Evolutionary conservation across 2,329 filamentous ascomycete species (phyloP), one percentile per base, ranked within the genome.

Genomic region (Colletotrichum sp.): DNA sequence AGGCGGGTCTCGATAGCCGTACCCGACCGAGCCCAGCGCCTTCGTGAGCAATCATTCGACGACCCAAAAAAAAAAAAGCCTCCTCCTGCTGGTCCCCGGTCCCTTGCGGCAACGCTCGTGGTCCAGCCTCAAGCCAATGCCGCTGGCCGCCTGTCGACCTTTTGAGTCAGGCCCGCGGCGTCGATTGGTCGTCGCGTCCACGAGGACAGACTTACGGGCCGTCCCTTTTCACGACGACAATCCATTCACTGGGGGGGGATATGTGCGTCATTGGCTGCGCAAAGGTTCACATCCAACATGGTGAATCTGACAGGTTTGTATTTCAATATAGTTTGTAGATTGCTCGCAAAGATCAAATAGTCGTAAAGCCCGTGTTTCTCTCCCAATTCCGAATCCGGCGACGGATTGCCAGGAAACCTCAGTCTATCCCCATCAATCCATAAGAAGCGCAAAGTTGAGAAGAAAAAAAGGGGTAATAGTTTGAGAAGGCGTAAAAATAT

Each of bases 361-460:
- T 71, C 38, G 8, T 34, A 61, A 61, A 62, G 43, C 47, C 38
- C 58, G 51, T 70, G 33, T 75, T 70, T 71, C 63, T 68, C 57
- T 63, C 65, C 61, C 64, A 80, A 77, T 84, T 85, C 84, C 84
- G 80, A 78, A 84, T 85, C 84, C 84, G 82, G 84, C 80, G 83
- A 82, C 83, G 80, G 83, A 84, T 80, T 81, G 81, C 81, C 80
- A 80, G 80, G 77, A 77, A 79, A 61, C 16, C 75, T 31, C 24
- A 79, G 77, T 86, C 83, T 86, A 84, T 83, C 80, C 80, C 80
- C 82, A 82, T 81, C 79, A 55, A 36, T 16, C 78, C 33, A 21
- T 43, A 54, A 54, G 33, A 33, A 54, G 6, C 27, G 15, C 21
- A 66, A 74, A 24, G 61, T 38, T 69, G 72, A 74, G 69, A 59